phyloP scores from a whole-genome alignment of 306 rosid genomes.

The Inga laurina region DNA sequence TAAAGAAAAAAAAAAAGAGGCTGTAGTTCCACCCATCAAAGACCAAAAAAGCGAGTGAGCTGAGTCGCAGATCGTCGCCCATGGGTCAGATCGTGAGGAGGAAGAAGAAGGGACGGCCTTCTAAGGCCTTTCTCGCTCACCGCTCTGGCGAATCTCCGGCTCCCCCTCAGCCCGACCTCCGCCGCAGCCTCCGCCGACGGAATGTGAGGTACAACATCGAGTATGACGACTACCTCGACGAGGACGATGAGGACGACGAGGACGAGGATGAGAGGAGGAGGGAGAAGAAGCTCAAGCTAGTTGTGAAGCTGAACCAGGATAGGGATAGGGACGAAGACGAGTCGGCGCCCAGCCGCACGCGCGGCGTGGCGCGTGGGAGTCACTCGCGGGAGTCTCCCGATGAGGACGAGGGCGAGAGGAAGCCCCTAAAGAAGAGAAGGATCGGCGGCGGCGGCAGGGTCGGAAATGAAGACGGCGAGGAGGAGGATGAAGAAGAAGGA shows the following conservation, averaged over 20 bases:
- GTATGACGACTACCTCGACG: slow-evolving; percentile 78
- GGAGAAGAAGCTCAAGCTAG: slow-evolving; percentile 91
- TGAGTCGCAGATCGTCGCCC: slow-evolving; percentile 6
- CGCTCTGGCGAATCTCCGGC: slow-evolving; percentile 59
- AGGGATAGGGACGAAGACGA: slow-evolving; percentile 45
- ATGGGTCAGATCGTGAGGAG: slow-evolving; percentile 99
- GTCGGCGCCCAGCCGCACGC: slow-evolving; percentile 20
- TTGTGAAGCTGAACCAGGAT: slow-evolving; percentile 73
- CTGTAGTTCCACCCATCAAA: slow-evolving; percentile 1
- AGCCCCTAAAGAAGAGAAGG: slow-evolving; percentile 54
- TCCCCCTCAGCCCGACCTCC: slow-evolving; percentile 45
- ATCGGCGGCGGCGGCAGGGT: slow-evolving; percentile 38
- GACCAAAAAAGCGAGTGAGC: slow-evolving; percentile 17
- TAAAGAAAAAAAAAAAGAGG: slow-evolving; percentile 22
- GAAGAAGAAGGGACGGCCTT: slow-evolving; percentile 98
- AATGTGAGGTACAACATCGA: slow-evolving; percentile 91
- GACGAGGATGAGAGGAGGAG: slow-evolving; percentile 73
- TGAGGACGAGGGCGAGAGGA: slow-evolving; percentile 46
- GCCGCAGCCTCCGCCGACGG: slow-evolving; percentile 89
- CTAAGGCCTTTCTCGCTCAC: slow-evolving; percentile 96
- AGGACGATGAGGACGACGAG: slow-evolving; percentile 71
- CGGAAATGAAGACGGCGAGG: slow-evolving; percentile 33
- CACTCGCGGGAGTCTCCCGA: slow-evolving; percentile 50
- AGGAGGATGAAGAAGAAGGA: slow-evolving; percentile 34
- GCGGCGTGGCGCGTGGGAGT: slow-evolving; percentile 38